Percentiles rank a stretch among this genome's conserved stretches.
phyloP scores from a whole-genome alignment of 2,329 filamentous ascomycete species.

The Domatiomyces catenatus region DNA sequence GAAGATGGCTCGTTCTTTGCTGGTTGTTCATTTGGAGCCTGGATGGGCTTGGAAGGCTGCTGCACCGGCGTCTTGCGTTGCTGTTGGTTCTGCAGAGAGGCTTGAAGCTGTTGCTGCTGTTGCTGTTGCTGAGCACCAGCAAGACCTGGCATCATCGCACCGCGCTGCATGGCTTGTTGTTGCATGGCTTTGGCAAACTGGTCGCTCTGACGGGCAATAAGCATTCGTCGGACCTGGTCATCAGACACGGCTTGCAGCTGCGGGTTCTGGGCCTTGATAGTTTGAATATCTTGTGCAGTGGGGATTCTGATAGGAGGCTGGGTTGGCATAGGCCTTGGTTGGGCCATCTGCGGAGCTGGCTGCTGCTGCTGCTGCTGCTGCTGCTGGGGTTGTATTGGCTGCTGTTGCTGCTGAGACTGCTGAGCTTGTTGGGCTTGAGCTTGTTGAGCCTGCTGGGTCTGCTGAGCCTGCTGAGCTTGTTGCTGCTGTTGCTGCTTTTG shows the following conservation, averaged over 20 bases:
- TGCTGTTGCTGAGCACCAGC: conserved; percentile 5
- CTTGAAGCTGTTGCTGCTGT: conserved; percentile 7
- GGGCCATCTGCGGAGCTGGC: conserved; percentile 3
- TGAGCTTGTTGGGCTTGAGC: conserved; percentile 1
- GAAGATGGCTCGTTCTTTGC: neutral
- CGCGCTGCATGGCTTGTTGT: conserved; percentile 8
- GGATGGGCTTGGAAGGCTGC: neutral
- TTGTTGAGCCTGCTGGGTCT: neutral
- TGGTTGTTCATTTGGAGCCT: neutral
- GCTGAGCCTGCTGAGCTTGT: conserved; percentile 1
- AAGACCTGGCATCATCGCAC: neutral
- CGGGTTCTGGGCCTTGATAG: conserved; percentile 9
- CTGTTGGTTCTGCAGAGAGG: conserved; percentile 5
- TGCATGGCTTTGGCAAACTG: conserved; percentile 8
- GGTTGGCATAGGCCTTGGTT: conserved; percentile 3
- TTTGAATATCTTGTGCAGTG: conserved; percentile 9
- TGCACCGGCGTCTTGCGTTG: conserved; percentile 1
- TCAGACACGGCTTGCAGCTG: conserved; percentile 8
- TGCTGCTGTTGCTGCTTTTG: neutral
- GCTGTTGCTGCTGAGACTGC: conserved; percentile 1
- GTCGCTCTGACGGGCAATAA: conserved; percentile 9
- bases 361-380: conserved; percentile 5
- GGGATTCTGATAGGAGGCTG: conserved; percentile 3
- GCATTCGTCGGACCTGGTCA: conserved; percentile 11
- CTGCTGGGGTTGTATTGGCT: conserved; percentile 1